Evolutionary conservation across 2,329 filamentous ascomycete species (phyloP), one percentile per base, ranked within the genome.

Genomic region (Penicillium sp.): DNA sequence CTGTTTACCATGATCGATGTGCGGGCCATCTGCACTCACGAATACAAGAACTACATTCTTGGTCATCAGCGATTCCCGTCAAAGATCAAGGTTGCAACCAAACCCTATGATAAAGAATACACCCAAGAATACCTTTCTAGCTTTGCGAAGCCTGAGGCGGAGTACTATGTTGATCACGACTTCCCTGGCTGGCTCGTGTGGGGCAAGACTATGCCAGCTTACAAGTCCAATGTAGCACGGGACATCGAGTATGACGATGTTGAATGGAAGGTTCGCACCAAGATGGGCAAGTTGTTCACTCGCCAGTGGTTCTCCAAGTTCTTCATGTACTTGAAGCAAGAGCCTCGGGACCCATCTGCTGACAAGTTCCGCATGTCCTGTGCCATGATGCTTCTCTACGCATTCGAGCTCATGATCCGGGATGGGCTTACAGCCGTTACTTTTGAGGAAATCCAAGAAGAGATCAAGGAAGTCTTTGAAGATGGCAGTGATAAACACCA

Each of bases 401-500:
- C 91, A 0, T 95, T 99, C 65, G 91, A 97, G 63, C 80, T 99
- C 29, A 88, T 97, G 78, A 85, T 95, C 63, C 70, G 77, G 39
- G 86, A 89, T 65, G 90, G 86, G 1, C 77, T 90, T 50, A 91
- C 94, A 0, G 78, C 80, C 15, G 88, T 88, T 25, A 95, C 86
- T 0, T 90, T 97, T 65, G 86, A 93, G 6, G 94, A 99, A 52
- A 86, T 99, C 71, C 88, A 93, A 68, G 87, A 92, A 63, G 80
- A 97, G 57, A 85, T 89, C 6, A 79, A 83, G 55, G 83, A 85
- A 2, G 86, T 95, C 0, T 97, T 91, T 67, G 93, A 87, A 15
- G 93, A 99, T 71, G 94, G 95, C 10, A 94, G 87, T 65, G 94
- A 99, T 71, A 97, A 97, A 74, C 94, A 99, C 72, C 93, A 99